Percentiles rank a stretch among this genome's conserved stretches.
Conservation (phyloP, 2,329 filamentous ascomycete species). For the Biscogniauxia marginata region DNA sequence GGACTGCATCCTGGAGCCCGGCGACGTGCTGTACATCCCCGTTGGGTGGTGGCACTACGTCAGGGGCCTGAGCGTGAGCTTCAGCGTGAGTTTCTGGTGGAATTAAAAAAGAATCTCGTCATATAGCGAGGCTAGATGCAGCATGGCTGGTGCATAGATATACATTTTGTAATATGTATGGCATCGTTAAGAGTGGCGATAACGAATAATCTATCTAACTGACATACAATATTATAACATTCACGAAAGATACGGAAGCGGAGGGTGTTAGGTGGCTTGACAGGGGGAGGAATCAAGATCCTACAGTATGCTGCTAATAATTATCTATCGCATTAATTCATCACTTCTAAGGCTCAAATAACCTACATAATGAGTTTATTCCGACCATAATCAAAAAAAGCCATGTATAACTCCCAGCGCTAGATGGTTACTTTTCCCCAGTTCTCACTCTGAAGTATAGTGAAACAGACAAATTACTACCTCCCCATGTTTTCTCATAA, state of each 20-base stretch:
- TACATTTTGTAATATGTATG: too few relatives aligned
- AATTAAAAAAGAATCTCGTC: constrained; percentile 43
- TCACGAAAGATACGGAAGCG: too few relatives aligned
- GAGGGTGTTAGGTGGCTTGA: too few relatives aligned
- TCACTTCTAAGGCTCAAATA: background rate
- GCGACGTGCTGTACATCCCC: constrained; percentile 86
- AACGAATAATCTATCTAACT: too few relatives aligned
- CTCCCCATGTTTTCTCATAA: background rate
- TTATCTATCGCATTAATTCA: background rate
- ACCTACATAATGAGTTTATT: background rate
- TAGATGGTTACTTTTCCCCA: background rate
- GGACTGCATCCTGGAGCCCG: constrained; percentile 76
- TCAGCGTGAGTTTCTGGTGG: constrained; percentile 98
- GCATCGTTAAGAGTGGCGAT: too few relatives aligned
- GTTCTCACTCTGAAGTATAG: background rate
- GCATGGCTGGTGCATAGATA: too few relatives aligned
- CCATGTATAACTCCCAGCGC: background rate
- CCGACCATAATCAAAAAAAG: background rate
- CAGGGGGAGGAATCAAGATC: too few relatives aligned
- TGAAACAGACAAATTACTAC: background rate
- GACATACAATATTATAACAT: too few relatives aligned
- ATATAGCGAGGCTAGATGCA: background rate
- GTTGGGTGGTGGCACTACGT: constrained; percentile 99
- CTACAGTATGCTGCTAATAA: too few relatives aligned
- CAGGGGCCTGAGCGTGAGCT: constrained; percentile 77